A percentile compares a stretch with the other conserved stretches of the same genome.
phyloP scores from a whole-genome alignment of 2,329 filamentous ascomycete species.

The Calonectria ilicicola region DNA sequence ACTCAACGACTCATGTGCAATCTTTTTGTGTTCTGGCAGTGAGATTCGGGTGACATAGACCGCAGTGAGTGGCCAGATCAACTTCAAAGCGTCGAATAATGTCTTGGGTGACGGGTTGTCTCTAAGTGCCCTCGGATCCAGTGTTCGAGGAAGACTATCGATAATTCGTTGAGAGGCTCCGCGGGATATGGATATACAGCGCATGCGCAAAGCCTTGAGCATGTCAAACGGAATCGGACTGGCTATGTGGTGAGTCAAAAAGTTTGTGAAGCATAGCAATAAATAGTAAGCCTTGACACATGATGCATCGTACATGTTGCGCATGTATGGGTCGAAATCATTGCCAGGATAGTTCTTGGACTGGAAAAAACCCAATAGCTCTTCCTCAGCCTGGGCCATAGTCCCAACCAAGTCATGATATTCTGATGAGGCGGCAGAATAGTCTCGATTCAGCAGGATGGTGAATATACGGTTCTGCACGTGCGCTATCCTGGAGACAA shows the following conservation, averaged over 20 bases:
- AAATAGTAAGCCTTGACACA: conserved; percentile 51
- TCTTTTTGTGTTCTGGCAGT: conserved; percentile 42
- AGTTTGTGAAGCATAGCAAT: conserved; percentile 48
- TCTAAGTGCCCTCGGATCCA: conserved; percentile 40
- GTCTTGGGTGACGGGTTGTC: conserved; percentile 46
- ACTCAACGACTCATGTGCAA: conserved; percentile 43
- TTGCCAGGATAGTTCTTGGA: conserved; percentile 16
- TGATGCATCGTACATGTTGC: conserved; percentile 47
- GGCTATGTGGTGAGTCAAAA: conserved; percentile 48
- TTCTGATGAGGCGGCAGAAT: conserved; percentile 41
- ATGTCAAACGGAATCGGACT: conserved; percentile 38
- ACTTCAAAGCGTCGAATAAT: conserved; percentile 51
- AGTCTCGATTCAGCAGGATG: conserved; percentile 44
- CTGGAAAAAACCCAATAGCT: conserved; percentile 31
- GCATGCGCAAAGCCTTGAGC: conserved; percentile 44
- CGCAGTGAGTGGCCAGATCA: conserved; percentile 53
- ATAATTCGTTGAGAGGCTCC: conserved; percentile 45
- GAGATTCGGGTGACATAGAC: conserved; percentile 46
- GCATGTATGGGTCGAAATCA: conserved; percentile 46
- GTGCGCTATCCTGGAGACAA: conserved; percentile 42
- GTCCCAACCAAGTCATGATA: conserved; percentile 42
- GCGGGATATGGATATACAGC: conserved; percentile 44
- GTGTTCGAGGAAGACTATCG: conserved; percentile 36
- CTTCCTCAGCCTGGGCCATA: conserved; percentile 41
- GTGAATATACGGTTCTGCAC: conserved; percentile 43